These are phyloP conservation scores for Bolboschoenoplectus hybrid DNA, from an alignment of 202 grass and related monocot species.

Conservation along the genomic window DNA sequence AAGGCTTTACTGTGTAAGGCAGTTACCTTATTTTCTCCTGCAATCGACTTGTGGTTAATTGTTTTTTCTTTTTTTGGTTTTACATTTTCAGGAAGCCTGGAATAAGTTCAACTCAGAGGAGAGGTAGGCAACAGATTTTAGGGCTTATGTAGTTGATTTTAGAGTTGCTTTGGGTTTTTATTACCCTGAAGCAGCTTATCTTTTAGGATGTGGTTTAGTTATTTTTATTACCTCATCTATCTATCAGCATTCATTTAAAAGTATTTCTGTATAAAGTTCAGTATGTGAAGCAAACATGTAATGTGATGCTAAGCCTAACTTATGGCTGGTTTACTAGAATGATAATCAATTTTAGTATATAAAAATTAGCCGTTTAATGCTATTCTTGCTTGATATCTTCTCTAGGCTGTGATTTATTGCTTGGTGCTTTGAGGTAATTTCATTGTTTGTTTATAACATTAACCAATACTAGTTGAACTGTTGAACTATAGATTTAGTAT, in stretches of 20 bases:
- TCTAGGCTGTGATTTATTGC: neutral
- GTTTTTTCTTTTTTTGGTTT: neutral
- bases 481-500: no score
- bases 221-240: slow-evolving; percentile 18
- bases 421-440: neutral
- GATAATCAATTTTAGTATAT: slow-evolving; percentile 42
- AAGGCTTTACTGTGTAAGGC: neutral
- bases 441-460: neutral
- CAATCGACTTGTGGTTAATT: neutral
- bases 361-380: slow-evolving; percentile 18
- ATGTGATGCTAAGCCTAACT: slow-evolving; percentile 29
- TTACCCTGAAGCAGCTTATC: slow-evolving; percentile 19
- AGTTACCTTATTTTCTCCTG: neutral
- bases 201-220: slow-evolving; percentile 19
- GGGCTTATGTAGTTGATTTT: slow-evolving; percentile 13
- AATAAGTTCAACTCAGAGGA: slow-evolving; percentile 90
- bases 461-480: neutral
- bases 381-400: slow-evolving; percentile 3
- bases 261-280: slow-evolving; percentile 39
- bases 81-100: slow-evolving; percentile 84
- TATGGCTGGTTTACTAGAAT: slow-evolving; percentile 31
- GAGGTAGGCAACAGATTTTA: slow-evolving; percentile 42
- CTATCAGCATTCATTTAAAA: slow-evolving; percentile 30
- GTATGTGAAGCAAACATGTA: slow-evolving; percentile 30
- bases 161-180: slow-evolving; percentile 28